These are phyloP conservation scores for Curvularia eragrostidis DNA, from an alignment of 2,329 filamentous ascomycete species.

Conservation along the genomic window DNA sequence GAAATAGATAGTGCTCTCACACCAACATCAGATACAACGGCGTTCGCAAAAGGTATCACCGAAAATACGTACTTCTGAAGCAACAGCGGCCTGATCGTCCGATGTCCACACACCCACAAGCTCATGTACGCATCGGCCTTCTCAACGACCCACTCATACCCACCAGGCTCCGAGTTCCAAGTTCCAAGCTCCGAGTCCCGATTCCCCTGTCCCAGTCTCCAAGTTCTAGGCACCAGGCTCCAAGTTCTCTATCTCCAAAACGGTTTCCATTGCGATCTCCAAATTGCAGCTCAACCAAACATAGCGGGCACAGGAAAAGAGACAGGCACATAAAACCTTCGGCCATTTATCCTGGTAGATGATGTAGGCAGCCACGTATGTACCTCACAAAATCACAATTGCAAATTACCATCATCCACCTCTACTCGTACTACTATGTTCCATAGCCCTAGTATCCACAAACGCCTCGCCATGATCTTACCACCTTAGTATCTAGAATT, in stretches of 20 bases:
- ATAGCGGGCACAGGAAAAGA: background rate
- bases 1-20: background rate
- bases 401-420: background rate
- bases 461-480: background rate
- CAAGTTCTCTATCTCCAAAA: background rate
- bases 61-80: background rate
- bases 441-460: background rate
- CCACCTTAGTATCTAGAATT: background rate
- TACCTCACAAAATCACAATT: background rate
- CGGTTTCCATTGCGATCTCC: background rate
- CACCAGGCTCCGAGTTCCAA: background rate
- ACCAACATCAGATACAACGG: background rate
- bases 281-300: background rate
- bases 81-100: background rate
- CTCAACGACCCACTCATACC: background rate
- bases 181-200: background rate
- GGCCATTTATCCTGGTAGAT: background rate
- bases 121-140: background rate
- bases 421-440: too few species aligned
- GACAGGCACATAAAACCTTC: background rate
- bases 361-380: background rate
- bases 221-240: background rate
- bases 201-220: background rate
- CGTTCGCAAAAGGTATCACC: background rate
- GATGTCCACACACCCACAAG: background rate